Base-by-base conservation (phyloP, 495 filamentous ascomycete species). In the Xylaria cubensis region DNA sequence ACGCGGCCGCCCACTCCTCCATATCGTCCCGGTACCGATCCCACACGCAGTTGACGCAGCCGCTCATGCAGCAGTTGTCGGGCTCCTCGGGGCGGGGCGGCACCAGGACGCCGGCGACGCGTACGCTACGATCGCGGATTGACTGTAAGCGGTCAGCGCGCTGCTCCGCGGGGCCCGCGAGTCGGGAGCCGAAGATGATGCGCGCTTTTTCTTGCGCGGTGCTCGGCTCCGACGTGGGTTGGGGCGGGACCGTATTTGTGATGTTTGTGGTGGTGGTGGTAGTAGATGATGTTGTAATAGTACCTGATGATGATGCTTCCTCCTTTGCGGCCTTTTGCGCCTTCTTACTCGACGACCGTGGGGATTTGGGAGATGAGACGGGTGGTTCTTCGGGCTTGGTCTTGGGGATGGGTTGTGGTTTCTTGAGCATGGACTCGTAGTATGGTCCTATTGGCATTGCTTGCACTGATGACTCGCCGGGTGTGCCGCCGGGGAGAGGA, bases 11-110 rank as follows among this genome's bases (percentile, higher is more conserved):
- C 93, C 94, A 97, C 56, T 92, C 92, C 78, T 98, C 95, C 82
- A 97, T 85, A 69, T 97, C 94, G 72, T 98, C 95, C 4, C 94
- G 85, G 81, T 91, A 97, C 55, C 87, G 84, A 79, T 98, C 95
- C 95, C 95, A 99, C 13, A 97, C 95, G 80, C 96, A 99, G 79
- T 98, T 95, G 39, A 97, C 95, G 79, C 96, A 99, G 36, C 96
- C 96, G 75, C 91, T 94, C 96, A 98, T 99, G 83, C 96, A 99
- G 88, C 96, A 99, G 81, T 98, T 97, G 80, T 98, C 96, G 17
- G 96, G 96, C 80, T 99, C 96, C 65, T 90, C 87, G 9, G 96
- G 96, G 17, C 88, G 86, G 21, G 94, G 94, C 13, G 94, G 95
- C 4, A 97, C 92, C 69, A 88, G 84, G 13, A 97, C 88, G 36